Conservation (phyloP, 1,284 basidiomycete species). For the Cryptococcus sp. region DNA sequence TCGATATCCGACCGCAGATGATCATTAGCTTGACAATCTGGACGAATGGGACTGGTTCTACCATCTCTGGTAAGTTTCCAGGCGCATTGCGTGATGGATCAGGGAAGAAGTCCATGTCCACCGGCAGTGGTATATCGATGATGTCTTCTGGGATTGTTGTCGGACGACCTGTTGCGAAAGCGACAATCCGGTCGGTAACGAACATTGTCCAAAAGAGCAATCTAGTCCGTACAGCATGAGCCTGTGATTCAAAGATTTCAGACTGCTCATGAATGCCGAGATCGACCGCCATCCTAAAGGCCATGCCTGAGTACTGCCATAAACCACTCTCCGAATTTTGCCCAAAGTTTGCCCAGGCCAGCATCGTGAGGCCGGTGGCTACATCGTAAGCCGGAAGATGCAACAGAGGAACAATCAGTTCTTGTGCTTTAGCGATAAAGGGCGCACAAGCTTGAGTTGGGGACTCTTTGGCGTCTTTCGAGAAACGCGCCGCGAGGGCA, state of each 20-base stretch:
- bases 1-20: conserved; percentile 53
- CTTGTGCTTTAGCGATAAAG: conserved; percentile 55
- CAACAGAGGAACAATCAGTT: conserved; percentile 52
- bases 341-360: conserved; percentile 55
- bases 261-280: conserved; percentile 54
- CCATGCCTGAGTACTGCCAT: conserved; percentile 53
- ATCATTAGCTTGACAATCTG: conserved; percentile 54
- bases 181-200: conserved; percentile 54
- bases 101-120: conserved; percentile 53
- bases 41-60: conserved; percentile 53
- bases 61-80: conserved; percentile 27
- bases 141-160: conserved; percentile 53
- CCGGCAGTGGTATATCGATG: conserved; percentile 54
- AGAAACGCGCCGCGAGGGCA: conserved; percentile 47
- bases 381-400: conserved; percentile 54
- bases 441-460: conserved; percentile 47
- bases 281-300: conserved; percentile 55
- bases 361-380: conserved; percentile 50
- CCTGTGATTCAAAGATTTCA: conserved; percentile 53
- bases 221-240: conserved; percentile 50
- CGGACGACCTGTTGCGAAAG: conserved; percentile 47
- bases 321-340: conserved; percentile 54
- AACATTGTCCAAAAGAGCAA: conserved; percentile 54
- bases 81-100: conserved; percentile 44
- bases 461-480: conserved; percentile 13